Evolutionary conservation across 176 grass and related monocot species (phyloP).

Genomic region (Aegilops sharonensis): DNA sequence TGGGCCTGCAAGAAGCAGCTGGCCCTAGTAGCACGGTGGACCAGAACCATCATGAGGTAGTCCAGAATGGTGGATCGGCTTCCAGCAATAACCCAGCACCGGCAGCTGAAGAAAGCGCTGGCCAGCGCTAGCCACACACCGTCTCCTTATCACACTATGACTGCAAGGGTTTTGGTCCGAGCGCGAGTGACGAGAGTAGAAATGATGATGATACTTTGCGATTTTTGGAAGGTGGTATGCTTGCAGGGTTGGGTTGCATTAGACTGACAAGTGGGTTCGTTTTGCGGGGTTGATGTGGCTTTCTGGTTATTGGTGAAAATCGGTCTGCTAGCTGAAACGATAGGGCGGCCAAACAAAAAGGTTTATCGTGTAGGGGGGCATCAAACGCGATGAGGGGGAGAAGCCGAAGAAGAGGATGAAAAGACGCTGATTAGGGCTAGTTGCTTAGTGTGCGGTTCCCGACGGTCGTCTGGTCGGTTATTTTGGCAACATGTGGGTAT

Average conservation of each 20-base stretch:
- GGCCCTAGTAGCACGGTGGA: not conserved
- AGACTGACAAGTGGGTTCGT: conserved; percentile 35
- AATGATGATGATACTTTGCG: conserved; percentile 10
- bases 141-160: conserved; percentile 27
- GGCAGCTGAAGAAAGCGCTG: conserved; percentile 23
- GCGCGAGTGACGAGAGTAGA: conserved; percentile 32
- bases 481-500: not conserved
- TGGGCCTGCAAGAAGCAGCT: conserved; percentile 31
- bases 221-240: conserved; percentile 35
- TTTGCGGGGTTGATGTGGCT: conserved; percentile 20
- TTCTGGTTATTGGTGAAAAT: conserved; percentile 22
- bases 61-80: conserved; percentile 39
- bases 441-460: not conserved
- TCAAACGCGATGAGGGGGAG: not conserved
- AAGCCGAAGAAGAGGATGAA: not conserved
- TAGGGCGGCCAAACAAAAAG: conserved; percentile 1
- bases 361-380: not conserved
- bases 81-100: conserved; percentile 31
- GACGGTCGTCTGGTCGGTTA: not conserved
- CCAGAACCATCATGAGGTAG: conserved; percentile 9
- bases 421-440: not conserved
- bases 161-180: conserved; percentile 50
- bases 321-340: not conserved
- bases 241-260: not conserved
- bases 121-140: conserved; percentile 7